Evolutionary conservation across 495 filamentous ascomycete species (phyloP).

Genomic region (Penicillium herquei): DNA sequence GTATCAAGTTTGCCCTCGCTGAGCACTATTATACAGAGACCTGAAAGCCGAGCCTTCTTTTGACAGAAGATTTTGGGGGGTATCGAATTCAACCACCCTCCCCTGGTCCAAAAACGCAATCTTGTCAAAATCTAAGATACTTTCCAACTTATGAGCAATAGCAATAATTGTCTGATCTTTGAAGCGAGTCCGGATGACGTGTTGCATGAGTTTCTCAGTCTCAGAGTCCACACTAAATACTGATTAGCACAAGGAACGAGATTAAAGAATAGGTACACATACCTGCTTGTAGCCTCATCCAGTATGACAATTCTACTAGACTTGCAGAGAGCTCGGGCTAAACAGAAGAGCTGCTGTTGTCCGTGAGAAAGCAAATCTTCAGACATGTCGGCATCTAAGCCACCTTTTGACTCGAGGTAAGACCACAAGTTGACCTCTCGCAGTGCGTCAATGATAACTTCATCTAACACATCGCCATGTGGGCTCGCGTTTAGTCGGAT

Average conservation of each 20-base stretch:
- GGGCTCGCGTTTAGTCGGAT: slow-evolving; percentile 50
- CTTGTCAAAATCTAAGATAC: slow-evolving; percentile 34
- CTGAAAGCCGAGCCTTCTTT: slow-evolving; percentile 20
- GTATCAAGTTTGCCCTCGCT: background rate
- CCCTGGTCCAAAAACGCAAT: slow-evolving; percentile 34
- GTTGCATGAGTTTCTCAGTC: slow-evolving; percentile 32
- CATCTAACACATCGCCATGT: slow-evolving; percentile 26
- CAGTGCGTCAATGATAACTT: slow-evolving; percentile 37
- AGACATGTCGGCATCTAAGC: slow-evolving; percentile 39
- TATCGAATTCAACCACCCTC: slow-evolving; percentile 30
- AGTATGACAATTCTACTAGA: slow-evolving; percentile 36
- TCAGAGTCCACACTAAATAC: slow-evolving; percentile 28
- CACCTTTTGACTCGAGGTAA: slow-evolving; percentile 36
- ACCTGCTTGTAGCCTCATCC: slow-evolving; percentile 49
- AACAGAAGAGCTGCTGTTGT: slow-evolving; percentile 47
- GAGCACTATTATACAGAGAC: slow-evolving; percentile 14
- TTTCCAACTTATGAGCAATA: slow-evolving; percentile 36
- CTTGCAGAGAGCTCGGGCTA: slow-evolving; percentile 40
- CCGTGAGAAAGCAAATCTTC: slow-evolving; percentile 40
- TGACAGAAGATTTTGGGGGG: slow-evolving; percentile 17
- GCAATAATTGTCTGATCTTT: slow-evolving; percentile 30
- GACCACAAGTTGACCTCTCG: slow-evolving; percentile 37
- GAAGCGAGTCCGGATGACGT: slow-evolving; percentile 29
- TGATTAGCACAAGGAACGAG: slow-evolving; percentile 1
- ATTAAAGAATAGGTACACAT: background rate